Evolutionary conservation across 129 eudicot genomes (phyloP), one percentile per base, ranked within the genome.

Genomic region (Saussurea involucrata): DNA sequence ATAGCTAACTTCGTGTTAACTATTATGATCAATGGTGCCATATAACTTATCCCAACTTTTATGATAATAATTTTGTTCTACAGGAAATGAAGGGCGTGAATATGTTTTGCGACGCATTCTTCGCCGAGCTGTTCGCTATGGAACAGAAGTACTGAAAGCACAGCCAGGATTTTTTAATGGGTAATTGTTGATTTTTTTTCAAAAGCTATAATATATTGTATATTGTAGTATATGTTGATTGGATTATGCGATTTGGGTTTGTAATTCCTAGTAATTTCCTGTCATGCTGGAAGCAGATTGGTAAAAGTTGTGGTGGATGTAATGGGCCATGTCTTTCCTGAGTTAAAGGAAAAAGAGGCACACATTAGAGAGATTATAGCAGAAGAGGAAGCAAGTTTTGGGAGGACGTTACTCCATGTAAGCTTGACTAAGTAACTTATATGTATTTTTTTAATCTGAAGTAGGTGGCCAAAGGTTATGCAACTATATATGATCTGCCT

Each of bases 71-170:
- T 69, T 13, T 71, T 31, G 33, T 18, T 80, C 5, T 80, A 77
- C 84, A 95, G 99, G 99, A 12, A 95, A 92, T 63, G 99, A 95
- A 82, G 99, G 99, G 27, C 96, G 99, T 68, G 99, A 95, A 69
- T 95, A 95, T 84, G 99, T 95, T 65, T 75, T 95, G 21, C 83
- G 97, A 40, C 96, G 99, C 73, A 95, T 95, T 81, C 99, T 95
- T 78, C 90, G 99, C 7, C 88, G 99, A 40, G 99, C 99, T 49
- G 99, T 95, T 34, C 97, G 99, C 33, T 95, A 92, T 81, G 99
- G 99, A 10, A 92, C 92, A 33, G 97, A 95, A 87, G 99, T 95
- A 57, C 79, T 95, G 42, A 88, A 88, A 76, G 99, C 97, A 32
- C 71, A 88, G 33, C 89, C 77, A 81, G 99, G 99, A 28, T 95